Percentiles rank a stretch among this genome's conserved stretches.
These are phyloP conservation scores for Geotrichum phurueaensis DNA, from an alignment of 1,139 yeast genomes.

Conservation along the genomic window DNA sequence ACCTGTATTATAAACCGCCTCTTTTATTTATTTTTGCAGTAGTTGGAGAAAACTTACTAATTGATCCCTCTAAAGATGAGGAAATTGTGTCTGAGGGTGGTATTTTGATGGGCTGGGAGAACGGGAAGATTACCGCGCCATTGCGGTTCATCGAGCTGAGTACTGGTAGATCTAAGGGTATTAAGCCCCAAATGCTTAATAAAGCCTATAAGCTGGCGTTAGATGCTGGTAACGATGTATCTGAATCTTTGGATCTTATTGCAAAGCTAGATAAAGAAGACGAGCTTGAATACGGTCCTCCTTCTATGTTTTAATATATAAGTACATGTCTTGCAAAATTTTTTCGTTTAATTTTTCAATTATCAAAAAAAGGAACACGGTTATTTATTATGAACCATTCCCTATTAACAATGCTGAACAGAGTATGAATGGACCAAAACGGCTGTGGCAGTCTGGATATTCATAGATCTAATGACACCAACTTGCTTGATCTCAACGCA, in stretches of 20 bases:
- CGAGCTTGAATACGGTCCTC: constrained; percentile 17
- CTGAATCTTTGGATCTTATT: constrained; percentile 28
- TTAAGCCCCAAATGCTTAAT: constrained; percentile 28
- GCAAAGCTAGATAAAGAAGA: constrained; percentile 17
- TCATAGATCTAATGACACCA: constrained; percentile 91
- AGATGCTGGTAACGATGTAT: constrained; percentile 31
- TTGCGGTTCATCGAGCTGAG: constrained; percentile 27
- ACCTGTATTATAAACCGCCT: constrained; percentile 51
- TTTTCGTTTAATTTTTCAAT: neutral
- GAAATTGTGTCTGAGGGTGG: constrained; percentile 85
- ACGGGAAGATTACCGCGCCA: constrained; percentile 52
- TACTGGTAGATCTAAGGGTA: constrained; percentile 26
- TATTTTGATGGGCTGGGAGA: constrained; percentile 61
- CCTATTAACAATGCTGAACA: constrained; percentile 51
- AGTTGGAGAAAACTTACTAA: constrained; percentile 58
- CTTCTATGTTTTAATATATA: constrained; percentile 17
- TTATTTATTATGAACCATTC: neutral
- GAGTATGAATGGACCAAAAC: constrained; percentile 89
- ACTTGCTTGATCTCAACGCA: constrained; percentile 89
- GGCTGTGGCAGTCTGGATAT: constrained; percentile 94
- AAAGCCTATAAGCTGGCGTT: constrained; percentile 33
- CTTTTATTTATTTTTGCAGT: constrained; percentile 68
- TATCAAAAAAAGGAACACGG: neutral
- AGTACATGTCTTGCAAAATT: neutral
- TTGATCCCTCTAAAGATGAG: constrained; percentile 82